Evolutionary conservation across 345 rosid genomes (phyloP).

Genomic region (Populus alba): DNA sequence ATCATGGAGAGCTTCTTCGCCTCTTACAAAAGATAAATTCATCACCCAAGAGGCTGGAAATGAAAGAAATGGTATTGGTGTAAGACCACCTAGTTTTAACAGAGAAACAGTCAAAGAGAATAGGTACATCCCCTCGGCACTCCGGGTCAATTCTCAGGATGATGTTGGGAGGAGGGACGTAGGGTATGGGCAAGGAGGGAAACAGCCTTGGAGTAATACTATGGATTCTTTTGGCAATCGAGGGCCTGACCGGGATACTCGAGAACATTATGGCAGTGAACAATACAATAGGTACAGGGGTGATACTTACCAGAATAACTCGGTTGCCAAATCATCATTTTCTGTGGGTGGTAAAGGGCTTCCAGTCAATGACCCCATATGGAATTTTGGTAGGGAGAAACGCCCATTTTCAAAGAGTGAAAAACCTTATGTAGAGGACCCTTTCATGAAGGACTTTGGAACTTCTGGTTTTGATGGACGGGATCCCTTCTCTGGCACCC

Average conservation of each 20-base stretch:
- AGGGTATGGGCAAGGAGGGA: conserved; percentile 54
- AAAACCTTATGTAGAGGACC: conserved; percentile 67
- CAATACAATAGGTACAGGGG: conserved; percentile 48
- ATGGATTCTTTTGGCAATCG: conserved; percentile 44
- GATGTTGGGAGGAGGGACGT: conserved; percentile 59
- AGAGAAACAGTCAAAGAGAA: conserved; percentile 56
- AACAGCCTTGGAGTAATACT: conserved; percentile 55
- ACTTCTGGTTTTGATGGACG: conserved; percentile 57
- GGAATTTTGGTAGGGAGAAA: conserved; percentile 61
- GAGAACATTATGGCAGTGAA: conserved; percentile 52
- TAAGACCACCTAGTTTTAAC: conserved; percentile 44
- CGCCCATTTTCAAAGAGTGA: conserved; percentile 56
- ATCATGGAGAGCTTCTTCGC: conserved; percentile 67
- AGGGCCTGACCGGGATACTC: conserved; percentile 39
- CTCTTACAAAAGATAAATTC: conserved; percentile 44
- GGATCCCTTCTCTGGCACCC: conserved; percentile 65
- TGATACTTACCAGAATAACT: conserved; percentile 38
- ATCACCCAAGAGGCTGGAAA: conserved; percentile 41
- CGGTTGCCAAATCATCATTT: conserved; percentile 41
- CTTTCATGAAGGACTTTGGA: conserved; percentile 58
- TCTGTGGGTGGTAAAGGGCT: conserved; percentile 44
- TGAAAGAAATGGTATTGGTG: conserved; percentile 42
- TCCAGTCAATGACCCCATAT: conserved; percentile 45
- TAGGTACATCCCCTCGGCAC: conserved; percentile 42
- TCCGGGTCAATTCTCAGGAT: conserved; percentile 46